Evolutionary conservation across 2,329 filamentous ascomycete genomes (phyloP), one percentile per base, ranked within the genome.

Genomic region (Xylariaceae sp.): DNA sequence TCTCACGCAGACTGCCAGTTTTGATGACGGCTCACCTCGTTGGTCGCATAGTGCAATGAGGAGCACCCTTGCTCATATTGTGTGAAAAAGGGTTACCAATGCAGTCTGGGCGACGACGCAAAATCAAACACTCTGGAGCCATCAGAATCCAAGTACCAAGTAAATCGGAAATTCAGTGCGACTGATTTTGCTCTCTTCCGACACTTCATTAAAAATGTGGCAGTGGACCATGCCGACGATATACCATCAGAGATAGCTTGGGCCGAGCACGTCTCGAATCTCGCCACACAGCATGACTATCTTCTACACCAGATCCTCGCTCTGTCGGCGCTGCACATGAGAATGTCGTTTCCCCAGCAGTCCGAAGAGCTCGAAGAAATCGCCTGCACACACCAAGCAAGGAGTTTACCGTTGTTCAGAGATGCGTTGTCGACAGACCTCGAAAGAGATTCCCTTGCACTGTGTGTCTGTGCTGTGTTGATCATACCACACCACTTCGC

Each of bases 281-380:
- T 66, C 28, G 61, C 61, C 7, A 58, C 58, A 10, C 46, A 50
- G 34, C 44, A 62, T 38, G 56, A 52, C 1, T 64, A 58, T 42
- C 59, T 66, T 9, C 50, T 66, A 14, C 63, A 64, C 40, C 53
- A 63, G 44, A 34, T 63, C 19, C 57, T 63, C 28, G 62, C 59
- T 4, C 45, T 63, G 9, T 54, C 62, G 2, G 63, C 62, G 19
- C 39, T 64, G 16, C 61, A 66, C 46, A 44, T 54, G 3, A 45
- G 54, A 17, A 45, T 39, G 2, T 11, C 46, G 6, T 34, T 44
- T 13, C 53, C 60, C 16, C 50, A 54, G 6, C 50, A 58, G 11
- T 43, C 52, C 5, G 42, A 18, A 10, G 17, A 41, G 17, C 57
- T 61, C 13, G 51, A 57, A 16, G 53, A 49, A 5, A 31, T 56